Evolutionary conservation across 352 stramenopile species (phyloP).

Genomic region (Phytopythium litorale): DNA sequence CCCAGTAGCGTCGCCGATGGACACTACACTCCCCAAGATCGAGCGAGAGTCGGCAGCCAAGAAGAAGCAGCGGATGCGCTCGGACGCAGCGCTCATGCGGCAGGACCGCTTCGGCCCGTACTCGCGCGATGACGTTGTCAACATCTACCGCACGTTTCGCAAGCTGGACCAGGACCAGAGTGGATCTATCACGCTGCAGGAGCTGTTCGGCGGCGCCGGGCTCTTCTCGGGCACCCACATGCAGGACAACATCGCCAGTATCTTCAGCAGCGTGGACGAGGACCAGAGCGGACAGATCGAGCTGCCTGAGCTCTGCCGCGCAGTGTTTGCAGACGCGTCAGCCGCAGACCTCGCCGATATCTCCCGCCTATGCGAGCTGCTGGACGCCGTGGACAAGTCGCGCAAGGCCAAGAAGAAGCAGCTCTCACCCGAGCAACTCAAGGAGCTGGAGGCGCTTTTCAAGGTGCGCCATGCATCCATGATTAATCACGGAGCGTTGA

Average conservation of each 20-base stretch:
- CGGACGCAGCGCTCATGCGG: slow-evolving; percentile 53
- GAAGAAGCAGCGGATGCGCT: slow-evolving; percentile 67
- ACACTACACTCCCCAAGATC: slow-evolving; percentile 5
- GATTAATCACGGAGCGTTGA: not conserved
- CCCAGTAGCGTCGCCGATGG: slow-evolving; percentile 6
- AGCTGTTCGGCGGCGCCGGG: slow-evolving; percentile 54
- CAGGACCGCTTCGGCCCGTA: slow-evolving; percentile 65
- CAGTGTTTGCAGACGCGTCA: slow-evolving; percentile 52
- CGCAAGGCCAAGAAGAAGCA: slow-evolving; percentile 49
- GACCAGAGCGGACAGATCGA: slow-evolving; percentile 78
- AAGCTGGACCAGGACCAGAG: slow-evolving; percentile 71
- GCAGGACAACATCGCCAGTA: slow-evolving; percentile 65
- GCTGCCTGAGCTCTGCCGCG: slow-evolving; percentile 49
- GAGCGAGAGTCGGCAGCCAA: slow-evolving; percentile 18
- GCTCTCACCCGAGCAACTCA: slow-evolving; percentile 46
- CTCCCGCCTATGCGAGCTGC: slow-evolving; percentile 41
- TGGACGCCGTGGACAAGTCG: slow-evolving; percentile 49
- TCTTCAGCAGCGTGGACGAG: slow-evolving; percentile 75
- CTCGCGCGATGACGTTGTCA: slow-evolving; percentile 61
- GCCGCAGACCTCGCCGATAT: slow-evolving; percentile 48
- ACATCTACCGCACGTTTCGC: slow-evolving; percentile 69
- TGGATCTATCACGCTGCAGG: slow-evolving; percentile 54
- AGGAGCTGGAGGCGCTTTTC: slow-evolving; percentile 65
- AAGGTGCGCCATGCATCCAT: slow-evolving; percentile 14
- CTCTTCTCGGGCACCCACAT: slow-evolving; percentile 59